Evolutionary conservation across 164 flowering plant genomes (phyloP).

Genomic region (Vitis cinerea): DNA sequence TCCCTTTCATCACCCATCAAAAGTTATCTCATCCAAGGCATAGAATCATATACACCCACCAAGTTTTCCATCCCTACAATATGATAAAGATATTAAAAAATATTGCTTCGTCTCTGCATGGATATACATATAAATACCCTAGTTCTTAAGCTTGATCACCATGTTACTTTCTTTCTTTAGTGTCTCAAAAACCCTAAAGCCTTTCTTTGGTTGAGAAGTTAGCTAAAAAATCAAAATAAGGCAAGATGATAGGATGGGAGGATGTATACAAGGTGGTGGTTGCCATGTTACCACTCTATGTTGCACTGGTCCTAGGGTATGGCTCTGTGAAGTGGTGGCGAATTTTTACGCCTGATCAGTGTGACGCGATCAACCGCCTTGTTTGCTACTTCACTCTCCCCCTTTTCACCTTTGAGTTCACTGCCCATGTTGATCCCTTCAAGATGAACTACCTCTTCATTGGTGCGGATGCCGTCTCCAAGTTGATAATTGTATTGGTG

Average conservation of each 20-base stretch:
- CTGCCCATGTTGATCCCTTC: conserved; percentile 53
- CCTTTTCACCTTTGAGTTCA: conserved; percentile 66
- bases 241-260: conserved; percentile 35
- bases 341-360: conserved; percentile 54
- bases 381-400: conserved; percentile 75
- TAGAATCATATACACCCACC: conserved; percentile 34
- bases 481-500: conserved; percentile 42
- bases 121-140: conserved; percentile 15
- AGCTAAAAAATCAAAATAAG: background rate
- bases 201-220: background rate
- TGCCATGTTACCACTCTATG: conserved; percentile 36
- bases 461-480: conserved; percentile 61
- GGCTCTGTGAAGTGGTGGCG: conserved; percentile 45
- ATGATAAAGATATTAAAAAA: background rate
- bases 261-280: conserved; percentile 38
- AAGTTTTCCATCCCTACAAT: conserved; percentile 1
- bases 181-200: background rate
- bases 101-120: background rate
- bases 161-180: background rate
- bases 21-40: conserved; percentile 22
- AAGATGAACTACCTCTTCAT: conserved; percentile 52
- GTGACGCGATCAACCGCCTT: conserved; percentile 55
- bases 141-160: background rate
- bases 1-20: conserved; percentile 22
- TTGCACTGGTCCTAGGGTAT: conserved; percentile 36